phyloP scores from a whole-genome alignment of 1,284 basidiomycete genomes.

The Earliella scabrosa region DNA sequence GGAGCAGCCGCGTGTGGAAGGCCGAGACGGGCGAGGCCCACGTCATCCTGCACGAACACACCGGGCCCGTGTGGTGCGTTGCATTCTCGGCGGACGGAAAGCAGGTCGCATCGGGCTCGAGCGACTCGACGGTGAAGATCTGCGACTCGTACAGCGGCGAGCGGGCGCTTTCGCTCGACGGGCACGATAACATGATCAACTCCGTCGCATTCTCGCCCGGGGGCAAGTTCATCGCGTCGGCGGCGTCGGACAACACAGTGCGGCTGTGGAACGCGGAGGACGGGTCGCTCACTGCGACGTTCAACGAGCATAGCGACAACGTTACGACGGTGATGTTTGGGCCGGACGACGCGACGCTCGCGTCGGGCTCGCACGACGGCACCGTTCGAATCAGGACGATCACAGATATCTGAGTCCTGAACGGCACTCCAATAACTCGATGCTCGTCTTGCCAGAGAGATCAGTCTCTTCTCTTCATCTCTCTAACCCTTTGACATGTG shows the following conservation, averaged over 20 bases:
- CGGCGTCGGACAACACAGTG: slow-evolving; percentile 25
- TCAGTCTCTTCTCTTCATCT: too few relatives aligned
- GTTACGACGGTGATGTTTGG: slow-evolving; percentile 24
- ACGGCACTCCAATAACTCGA: too few relatives aligned
- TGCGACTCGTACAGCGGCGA: slow-evolving; percentile 23
- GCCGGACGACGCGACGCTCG: slow-evolving; percentile 16
- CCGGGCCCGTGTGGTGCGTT: slow-evolving; percentile 15
- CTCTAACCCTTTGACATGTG: too few relatives aligned
- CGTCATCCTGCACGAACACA: slow-evolving; percentile 16
- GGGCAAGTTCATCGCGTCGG: slow-evolving; percentile 22
- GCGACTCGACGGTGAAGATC: slow-evolving; percentile 13
- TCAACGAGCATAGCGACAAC: slow-evolving; percentile 12
- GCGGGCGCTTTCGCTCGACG: slow-evolving; percentile 10
- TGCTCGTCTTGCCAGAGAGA: too few relatives aligned
- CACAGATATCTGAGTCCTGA: too few relatives aligned
- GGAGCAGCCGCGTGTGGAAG: slow-evolving; percentile 21
- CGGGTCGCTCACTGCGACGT: slow-evolving; percentile 1
- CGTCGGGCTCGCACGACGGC: slow-evolving; percentile 20
- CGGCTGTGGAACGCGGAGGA: slow-evolving; percentile 25
- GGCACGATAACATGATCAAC: slow-evolving; percentile 17
- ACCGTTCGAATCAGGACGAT: slow-evolving; percentile 16
- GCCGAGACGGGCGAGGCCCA: slow-evolving; percentile 17
- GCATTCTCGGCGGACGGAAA: slow-evolving; percentile 15
- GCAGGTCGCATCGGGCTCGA: slow-evolving; percentile 13
- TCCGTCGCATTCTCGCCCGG: slow-evolving; percentile 26